Base-by-base conservation (phyloP, 2,329 filamentous ascomycete genomes). In the Plenodomus biglobosus region DNA sequence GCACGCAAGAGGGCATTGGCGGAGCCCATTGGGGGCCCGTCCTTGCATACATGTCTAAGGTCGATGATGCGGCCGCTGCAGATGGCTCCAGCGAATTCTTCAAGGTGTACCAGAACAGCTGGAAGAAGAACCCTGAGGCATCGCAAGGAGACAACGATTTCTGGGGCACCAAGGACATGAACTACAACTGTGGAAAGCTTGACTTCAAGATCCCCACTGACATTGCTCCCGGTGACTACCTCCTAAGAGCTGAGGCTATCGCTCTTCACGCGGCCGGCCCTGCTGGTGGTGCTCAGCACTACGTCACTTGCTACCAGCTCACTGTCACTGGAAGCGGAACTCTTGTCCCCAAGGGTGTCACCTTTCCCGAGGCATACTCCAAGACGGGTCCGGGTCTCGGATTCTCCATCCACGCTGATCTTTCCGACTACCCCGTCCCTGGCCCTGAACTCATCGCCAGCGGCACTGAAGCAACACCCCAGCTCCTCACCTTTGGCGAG, bases 71-170 rank as follows among this genome's bases (percentile, higher is more conserved):
- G 15, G 68, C 71, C 21, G 55, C 61, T 16, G 67, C 69, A 42
- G 74, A 77, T 44, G 78, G 78, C 32, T 73, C 74, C 10, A 77
- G 78, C 21, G 71, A 74, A 50, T 79, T 80, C 66, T 83, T 79
- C 56, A 78, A 75, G 66, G 56, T 77, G 41, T 73, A 73, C 37
- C 66, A 76, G 53, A 70, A 73, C 36, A 73, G 71, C 40, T 73
- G 59, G 55, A 61, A 57, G 34, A 64, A 64, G 56, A 56, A 65
- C 42, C 56, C 59, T 17, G 61, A 55, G 30, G 62, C 65, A 7
- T 58, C 52, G 8, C 76, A 75, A 69, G 76, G 69, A 22, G 70
- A 75, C 42, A 62, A 69, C 43, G 73, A 61, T 36, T 67, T 75
- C 49, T 74, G 72, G 56, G 58, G 65, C 42, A 73, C 72, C 62